Evolutionary conservation across 2,329 filamentous ascomycete genomes (phyloP), one percentile per base, ranked within the genome.

Genomic region (Talaromyces sp.): DNA sequence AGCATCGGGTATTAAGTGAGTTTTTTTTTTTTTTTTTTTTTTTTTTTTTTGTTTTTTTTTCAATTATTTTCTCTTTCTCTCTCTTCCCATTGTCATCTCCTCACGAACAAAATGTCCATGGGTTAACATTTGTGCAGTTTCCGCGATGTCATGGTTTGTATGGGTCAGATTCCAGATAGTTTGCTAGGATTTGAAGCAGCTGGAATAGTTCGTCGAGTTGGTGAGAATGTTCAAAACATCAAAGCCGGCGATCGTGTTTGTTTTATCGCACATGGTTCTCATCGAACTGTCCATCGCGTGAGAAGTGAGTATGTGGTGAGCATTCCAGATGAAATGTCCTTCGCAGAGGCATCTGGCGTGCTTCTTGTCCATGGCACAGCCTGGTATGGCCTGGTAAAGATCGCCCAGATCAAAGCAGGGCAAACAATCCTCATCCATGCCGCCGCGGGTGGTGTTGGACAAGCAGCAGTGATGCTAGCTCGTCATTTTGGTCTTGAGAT

Each of bases 401-500:
- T 68, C 19, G 64, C 65, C 0, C 33, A 63, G 4, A 27, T 73
- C 32, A 63, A 33, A 65, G 64, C 62, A 67, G 55, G 42, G 3
- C 44, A 69, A 25, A 62, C 15, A n/a, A 59, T 71, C 19, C 61
- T 71, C 1, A 66, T 71, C 28, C 65, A 70, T 55, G 60, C 57
- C 6, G 68, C 60, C 8, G 47, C 65, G 4, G 65, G 65, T 27
- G 64, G 52, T 2, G 51, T 68, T 11, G 65, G 61, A 15, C 28
- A 62, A 62, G 71, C 58, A 11, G 64, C 65, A 9, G 66, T 75
- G 13, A 62, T 64, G 11, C 47, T 71, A 8, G 70, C 69, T 1
- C 61, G 58, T 25, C 42, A 57, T 30, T 25, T 66, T n/a, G 66
- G 66, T 9, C 66, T 64, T 4, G 58, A 65, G 33, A 42, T 60